A percentile compares a stretch with the other conserved stretches of the same genome.
These are phyloP conservation scores for Millerozyma miso DNA, from an alignment of 805 yeast species.

Conservation along the genomic window DNA sequence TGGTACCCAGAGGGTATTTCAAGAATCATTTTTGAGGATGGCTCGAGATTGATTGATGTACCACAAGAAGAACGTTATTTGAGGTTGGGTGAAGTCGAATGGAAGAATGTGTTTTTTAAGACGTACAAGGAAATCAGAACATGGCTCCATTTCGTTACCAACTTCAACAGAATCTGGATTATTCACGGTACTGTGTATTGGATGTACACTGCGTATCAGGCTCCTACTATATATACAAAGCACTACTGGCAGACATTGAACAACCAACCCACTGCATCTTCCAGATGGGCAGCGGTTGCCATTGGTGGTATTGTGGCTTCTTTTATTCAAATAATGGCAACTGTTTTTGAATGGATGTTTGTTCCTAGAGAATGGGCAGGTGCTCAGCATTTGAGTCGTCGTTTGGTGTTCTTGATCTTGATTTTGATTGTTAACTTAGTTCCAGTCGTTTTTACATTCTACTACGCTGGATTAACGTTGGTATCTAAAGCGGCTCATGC, in stretches of 20 bases:
- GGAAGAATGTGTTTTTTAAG: constrained; percentile 91
- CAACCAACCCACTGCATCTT: constrained; percentile 85
- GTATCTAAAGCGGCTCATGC: constrained; percentile 69
- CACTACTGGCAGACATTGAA: constrained; percentile 78
- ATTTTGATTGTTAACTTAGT: constrained; percentile 72
- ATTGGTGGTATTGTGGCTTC: constrained; percentile 89
- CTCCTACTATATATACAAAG: constrained; percentile 87
- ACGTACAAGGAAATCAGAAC: constrained; percentile 95
- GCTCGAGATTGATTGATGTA: constrained; percentile 84
- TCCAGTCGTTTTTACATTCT: constrained; percentile 82
- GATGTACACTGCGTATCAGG: constrained; percentile 92
- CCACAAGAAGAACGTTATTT: constrained; percentile 87
- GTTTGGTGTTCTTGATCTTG: constrained; percentile 68
- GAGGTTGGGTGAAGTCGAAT: constrained; percentile 85
- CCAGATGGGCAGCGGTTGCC: constrained; percentile 90
- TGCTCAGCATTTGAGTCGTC: constrained; percentile 91
- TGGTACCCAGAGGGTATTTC: constrained; percentile 99
- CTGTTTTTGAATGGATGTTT: constrained; percentile 88
- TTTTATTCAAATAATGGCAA: constrained; percentile 78
- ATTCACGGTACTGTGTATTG: constrained; percentile 86
- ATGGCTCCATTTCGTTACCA: constrained; percentile 93
- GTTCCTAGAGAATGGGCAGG: constrained; percentile 99
- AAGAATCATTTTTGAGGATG: constrained; percentile 86
- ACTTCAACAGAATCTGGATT: constrained; percentile 98
- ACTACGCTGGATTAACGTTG: constrained; percentile 65